phyloP scores from a whole-genome alignment of 2,329 filamentous ascomycete species.

The Thermothelomyces thermophilus region DNA sequence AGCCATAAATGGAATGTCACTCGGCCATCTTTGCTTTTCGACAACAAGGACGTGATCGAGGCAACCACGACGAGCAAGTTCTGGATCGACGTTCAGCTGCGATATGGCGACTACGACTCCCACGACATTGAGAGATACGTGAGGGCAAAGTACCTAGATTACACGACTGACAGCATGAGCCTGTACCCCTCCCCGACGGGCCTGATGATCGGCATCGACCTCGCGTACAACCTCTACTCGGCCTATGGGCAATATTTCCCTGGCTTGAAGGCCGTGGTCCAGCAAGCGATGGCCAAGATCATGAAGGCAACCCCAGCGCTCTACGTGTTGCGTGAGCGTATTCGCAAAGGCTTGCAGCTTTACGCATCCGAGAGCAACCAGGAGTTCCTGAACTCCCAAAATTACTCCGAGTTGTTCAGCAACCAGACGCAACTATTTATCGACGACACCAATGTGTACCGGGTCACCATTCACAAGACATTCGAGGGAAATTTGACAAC shows the following conservation, averaged over 20 bases:
- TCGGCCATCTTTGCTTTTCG: conserved; percentile 83
- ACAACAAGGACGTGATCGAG: conserved; percentile 93
- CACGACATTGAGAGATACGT: conserved; percentile 98
- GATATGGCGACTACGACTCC: conserved; percentile 97
- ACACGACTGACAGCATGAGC: conserved; percentile 97
- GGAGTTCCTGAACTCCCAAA: conserved; percentile 98
- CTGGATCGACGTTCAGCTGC: conserved; percentile 94
- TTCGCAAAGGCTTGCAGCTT: conserved; percentile 93
- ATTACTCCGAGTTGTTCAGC: conserved; percentile 98
- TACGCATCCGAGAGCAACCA: conserved; percentile 99
- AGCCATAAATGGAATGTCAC: conserved; percentile 99
- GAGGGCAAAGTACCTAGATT: conserved; percentile 95
- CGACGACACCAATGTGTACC: conserved; percentile 98
- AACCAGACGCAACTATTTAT: conserved; percentile 99
- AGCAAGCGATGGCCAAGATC: conserved; percentile 98
- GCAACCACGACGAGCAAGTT: conserved; percentile 97
- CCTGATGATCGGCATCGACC: conserved; percentile 94
- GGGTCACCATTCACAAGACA: conserved; percentile 98
- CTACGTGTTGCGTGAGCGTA: conserved; percentile 94
- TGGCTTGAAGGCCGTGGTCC: conserved; percentile 86
- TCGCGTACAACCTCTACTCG: conserved; percentile 97
- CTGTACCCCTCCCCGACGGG: conserved; percentile 97
- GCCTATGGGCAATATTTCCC: conserved; percentile 99
- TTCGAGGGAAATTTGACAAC: conserved; percentile 99
- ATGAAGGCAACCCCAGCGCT: conserved; percentile 99